Conservation (phyloP, 495 filamentous ascomycete species). For the Penicillium ochrochloron region DNA sequence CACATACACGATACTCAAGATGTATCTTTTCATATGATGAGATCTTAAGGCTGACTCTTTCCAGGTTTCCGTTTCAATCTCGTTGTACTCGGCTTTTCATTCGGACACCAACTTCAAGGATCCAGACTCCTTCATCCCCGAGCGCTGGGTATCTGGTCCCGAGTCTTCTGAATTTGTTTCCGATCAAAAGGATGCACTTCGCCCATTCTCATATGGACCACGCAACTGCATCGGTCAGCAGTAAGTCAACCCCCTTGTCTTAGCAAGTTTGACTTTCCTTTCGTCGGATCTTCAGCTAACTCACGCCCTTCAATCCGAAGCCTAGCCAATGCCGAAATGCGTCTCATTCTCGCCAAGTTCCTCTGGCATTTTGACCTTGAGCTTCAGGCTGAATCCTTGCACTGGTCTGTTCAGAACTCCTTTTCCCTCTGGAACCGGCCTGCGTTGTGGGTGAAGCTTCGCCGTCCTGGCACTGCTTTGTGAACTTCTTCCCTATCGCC, state of each 20-base stretch:
- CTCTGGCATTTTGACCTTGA: slow-evolving; percentile 58
- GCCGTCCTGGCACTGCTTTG: neutral
- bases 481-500: neutral
- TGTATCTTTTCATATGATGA: neutral
- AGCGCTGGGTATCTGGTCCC: slow-evolving; percentile 49
- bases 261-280: neutral
- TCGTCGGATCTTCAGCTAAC: slow-evolving; percentile 13
- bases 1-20: neutral
- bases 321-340: slow-evolving; percentile 58
- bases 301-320: neutral
- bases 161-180: slow-evolving; percentile 10
- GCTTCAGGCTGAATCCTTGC: slow-evolving; percentile 33
- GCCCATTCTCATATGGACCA: slow-evolving; percentile 46
- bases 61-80: slow-evolving; percentile 1
- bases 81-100: slow-evolving; percentile 2
- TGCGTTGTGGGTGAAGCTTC: neutral
- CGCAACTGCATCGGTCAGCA: slow-evolving; percentile 45
- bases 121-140: slow-evolving; percentile 44
- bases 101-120: slow-evolving; percentile 37
- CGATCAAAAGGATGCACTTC: slow-evolving; percentile 31
- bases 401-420: slow-evolving; percentile 33
- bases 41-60: neutral
- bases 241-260: slow-evolving; percentile 22
- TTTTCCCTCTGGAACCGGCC: slow-evolving; percentile 1
- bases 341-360: slow-evolving; percentile 54